These are phyloP conservation scores for Ogataea salicorniae DNA, from an alignment of 805 yeast genomes.

Conservation along the genomic window DNA sequence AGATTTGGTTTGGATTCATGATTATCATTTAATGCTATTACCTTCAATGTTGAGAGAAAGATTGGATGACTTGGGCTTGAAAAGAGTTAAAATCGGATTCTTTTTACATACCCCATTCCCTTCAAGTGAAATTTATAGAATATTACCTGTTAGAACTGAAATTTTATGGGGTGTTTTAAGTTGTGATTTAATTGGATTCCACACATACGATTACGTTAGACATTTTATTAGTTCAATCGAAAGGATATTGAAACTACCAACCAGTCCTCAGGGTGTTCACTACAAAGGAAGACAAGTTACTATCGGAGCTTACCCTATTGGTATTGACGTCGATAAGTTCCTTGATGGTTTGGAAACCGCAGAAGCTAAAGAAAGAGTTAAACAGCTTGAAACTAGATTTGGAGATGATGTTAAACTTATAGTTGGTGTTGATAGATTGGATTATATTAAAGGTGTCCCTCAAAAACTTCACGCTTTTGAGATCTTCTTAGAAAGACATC, in stretches of 20 bases:
- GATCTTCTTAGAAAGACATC: conserved; percentile 84
- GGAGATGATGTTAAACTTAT: conserved; percentile 76
- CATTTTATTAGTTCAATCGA: conserved; percentile 90
- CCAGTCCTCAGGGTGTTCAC: conserved; percentile 87
- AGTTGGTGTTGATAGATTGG: conserved; percentile 95
- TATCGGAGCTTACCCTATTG: conserved; percentile 98
- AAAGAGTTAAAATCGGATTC: conserved; percentile 78
- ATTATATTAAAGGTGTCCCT: conserved; percentile 97
- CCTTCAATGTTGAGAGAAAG: conserved; percentile 80
- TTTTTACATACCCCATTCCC: conserved; percentile 98
- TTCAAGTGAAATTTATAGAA: conserved; percentile 90
- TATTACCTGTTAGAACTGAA: conserved; percentile 91
- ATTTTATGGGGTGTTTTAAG: conserved; percentile 86
- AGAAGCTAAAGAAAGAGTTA: conserved; percentile 60
- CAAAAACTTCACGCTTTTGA: conserved; percentile 96
- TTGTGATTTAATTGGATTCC: conserved; percentile 95
- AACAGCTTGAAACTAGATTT: conserved; percentile 52
- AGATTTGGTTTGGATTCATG: conserved; percentile 96
- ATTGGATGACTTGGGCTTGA: conserved; percentile 38
- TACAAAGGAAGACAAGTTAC: conserved; percentile 70
- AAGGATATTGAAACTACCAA: conserved; percentile 72
- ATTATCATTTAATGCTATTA: conserved; percentile 91
- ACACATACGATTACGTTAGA: conserved; percentile 97
- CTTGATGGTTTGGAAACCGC: conserved; percentile 66
- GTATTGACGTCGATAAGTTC: conserved; percentile 92